These are phyloP conservation scores for Aegilops sharonensis DNA, from an alignment of 176 grass and related monocot genomes.

Conservation along the genomic window DNA sequence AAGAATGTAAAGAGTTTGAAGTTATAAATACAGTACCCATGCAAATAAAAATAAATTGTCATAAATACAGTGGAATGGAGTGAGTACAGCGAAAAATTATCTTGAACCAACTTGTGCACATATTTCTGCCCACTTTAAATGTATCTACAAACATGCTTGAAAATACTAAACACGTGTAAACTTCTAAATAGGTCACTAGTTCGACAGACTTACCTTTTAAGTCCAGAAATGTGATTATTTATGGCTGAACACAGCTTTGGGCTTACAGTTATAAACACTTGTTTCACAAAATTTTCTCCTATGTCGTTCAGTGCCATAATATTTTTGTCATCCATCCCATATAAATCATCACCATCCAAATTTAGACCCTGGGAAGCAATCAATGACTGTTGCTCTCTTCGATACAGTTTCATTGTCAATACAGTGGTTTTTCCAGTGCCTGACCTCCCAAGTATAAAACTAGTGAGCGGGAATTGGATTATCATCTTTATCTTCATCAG, in stretches of 20 bases:
- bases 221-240: constrained; percentile 54
- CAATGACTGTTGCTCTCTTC: constrained; percentile 61
- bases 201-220: constrained; percentile 47
- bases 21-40: not conserved
- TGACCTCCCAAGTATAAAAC: constrained; percentile 84
- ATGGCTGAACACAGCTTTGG: constrained; percentile 82
- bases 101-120: not conserved
- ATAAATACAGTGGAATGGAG: not conserved
- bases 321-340: not conserved
- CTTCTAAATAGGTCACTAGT: not conserved
- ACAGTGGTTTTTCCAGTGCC: constrained; percentile 91
- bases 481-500: constrained; percentile 76
- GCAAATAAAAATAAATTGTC: not conserved
- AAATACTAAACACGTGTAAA: not conserved
- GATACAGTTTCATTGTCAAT: constrained; percentile 73
- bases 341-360: constrained; percentile 8
- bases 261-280: constrained; percentile 91
- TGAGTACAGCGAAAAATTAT: not conserved
- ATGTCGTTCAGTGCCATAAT: not conserved
- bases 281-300: constrained; percentile 43
- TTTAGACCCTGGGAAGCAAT: constrained; percentile 52
- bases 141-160: not conserved
- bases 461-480: constrained; percentile 63
- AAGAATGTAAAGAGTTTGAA: not conserved
- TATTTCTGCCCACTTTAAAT: constrained; percentile 3